Evolutionary conservation across 345 rosid species (phyloP), one percentile per base, ranked within the genome.

Genomic region (Salix arbutifolia): DNA sequence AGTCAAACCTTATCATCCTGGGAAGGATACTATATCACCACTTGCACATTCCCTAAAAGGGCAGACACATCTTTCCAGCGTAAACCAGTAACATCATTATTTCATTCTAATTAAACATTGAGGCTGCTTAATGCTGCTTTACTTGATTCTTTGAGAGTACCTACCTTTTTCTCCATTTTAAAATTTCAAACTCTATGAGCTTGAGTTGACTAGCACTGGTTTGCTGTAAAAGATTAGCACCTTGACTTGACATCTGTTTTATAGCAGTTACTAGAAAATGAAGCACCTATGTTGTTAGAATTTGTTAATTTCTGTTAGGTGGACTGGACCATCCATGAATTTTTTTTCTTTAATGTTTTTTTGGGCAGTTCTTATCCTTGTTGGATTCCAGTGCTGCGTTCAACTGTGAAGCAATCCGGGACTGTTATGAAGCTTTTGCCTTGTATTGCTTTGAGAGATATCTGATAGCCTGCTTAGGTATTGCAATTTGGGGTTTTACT

Each of bases 361-460:
- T 71, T 69, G 76, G 81, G 88, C 93, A 96, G 99, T 89, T 96
- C 81, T 77, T 96, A 79, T 96, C 99, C 46, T 86, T 96, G 86
- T 77, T 92, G 85, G 90, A 93, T 83, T 96, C 99, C 48, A 88
- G 81, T 83, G 91, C 92, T 67, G 99, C 99, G 46, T 96, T 96
- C 86, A 93, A 96, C 86, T 91, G 91, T 25, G 98, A 96, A 88
- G 92, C 88, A 75, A 84, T 96, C 77, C 96, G 98, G 70, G 99
- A 96, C 84, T 96, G 99, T 87, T 96, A 96, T 77, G 99, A 96
- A 87, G 99, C 99, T 79, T 93, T 96, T 86, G 99, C 99, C 8
- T 83, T 96, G 83, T 96, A 96, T 83, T 93, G 98, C 88, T 96
- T 96, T 61, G 99, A 96, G 89, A 89, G 99, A 92, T 96, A 96